Evolutionary conservation across 2,329 filamentous ascomycete species (phyloP).

Genomic region (Blumeria graminis): DNA sequence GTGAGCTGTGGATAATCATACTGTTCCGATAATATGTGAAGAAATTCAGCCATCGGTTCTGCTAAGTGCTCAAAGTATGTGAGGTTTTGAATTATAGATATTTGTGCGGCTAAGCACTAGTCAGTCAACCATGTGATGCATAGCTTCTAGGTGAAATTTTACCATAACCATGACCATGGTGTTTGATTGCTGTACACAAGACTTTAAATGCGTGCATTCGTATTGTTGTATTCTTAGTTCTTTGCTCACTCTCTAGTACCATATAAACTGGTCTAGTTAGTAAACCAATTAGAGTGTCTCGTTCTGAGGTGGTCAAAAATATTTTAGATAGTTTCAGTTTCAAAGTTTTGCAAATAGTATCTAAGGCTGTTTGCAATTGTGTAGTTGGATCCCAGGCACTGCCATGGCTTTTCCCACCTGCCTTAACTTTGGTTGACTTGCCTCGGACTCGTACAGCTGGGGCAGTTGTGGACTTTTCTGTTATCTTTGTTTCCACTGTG

Average conservation of each 20-base stretch:
- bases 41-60: conserved; percentile 94
- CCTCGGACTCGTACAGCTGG: conserved; percentile 49
- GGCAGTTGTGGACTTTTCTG: conserved; percentile 59
- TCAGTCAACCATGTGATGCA: conserved; percentile 10
- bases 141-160: conserved; percentile 13
- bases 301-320: conserved; percentile 86
- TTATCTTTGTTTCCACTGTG: conserved; percentile 79
- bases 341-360: conserved; percentile 88
- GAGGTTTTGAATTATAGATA: conserved; percentile 88
- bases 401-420: conserved; percentile 37
- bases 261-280: conserved; percentile 87
- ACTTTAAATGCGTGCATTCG: conserved; percentile 97
- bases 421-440: conserved; percentile 45
- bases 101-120: conserved; percentile 53
- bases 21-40: conserved; percentile 87
- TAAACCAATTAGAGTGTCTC: conserved; percentile 80
- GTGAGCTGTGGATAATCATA: conserved; percentile 93
- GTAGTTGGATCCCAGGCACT: conserved; percentile 68
- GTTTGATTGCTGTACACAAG: conserved; percentile 85
- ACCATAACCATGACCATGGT: conserved; percentile 94
- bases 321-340: conserved; percentile 80
- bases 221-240: conserved; percentile 69
- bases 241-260: conserved; percentile 77
- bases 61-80: conserved; percentile 98
- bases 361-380: conserved; percentile 71